Evolutionary conservation across 2,329 filamentous ascomycete species (phyloP).

Genomic region (Hawksworthiomyces lignivorus): DNA sequence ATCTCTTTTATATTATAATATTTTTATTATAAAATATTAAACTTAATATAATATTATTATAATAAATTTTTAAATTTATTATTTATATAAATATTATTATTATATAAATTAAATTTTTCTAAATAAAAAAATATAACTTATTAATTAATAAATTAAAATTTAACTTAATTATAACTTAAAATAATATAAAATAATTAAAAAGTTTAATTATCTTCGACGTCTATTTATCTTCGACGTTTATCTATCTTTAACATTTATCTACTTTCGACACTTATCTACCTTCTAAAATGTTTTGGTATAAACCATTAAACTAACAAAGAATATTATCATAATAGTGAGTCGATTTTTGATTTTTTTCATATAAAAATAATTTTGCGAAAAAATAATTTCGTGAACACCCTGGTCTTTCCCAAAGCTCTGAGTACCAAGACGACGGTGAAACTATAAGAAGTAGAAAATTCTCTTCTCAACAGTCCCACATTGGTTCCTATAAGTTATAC

Average conservation of each 20-base stretch:
- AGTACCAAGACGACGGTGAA: no score
- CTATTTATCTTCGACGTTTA: no score
- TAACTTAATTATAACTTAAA: background rate
- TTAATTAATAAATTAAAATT: conserved; percentile 1
- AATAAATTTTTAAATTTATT: background rate
- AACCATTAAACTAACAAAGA: no score
- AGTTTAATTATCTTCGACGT: no score
- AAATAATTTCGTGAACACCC: no score
- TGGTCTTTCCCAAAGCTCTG: no score
- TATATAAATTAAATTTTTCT: background rate
- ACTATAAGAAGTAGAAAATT: conserved; percentile 1
- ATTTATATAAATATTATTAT: background rate
- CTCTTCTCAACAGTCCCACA: no score
- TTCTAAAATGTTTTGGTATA: no score
- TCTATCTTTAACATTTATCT: no score
- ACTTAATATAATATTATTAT: background rate
- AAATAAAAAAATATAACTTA: background rate
- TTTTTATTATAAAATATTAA: background rate
- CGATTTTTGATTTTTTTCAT: conserved; percentile 3
- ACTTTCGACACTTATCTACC: no score
- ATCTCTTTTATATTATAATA: no score
- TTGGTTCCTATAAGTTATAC: background rate
- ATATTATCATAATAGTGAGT: background rate
- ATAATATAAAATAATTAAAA: background rate
- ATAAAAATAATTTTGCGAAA: conserved; percentile 10